phyloP scores from a whole-genome alignment of 331 rosid genomes.

The Rosa hybrid region DNA sequence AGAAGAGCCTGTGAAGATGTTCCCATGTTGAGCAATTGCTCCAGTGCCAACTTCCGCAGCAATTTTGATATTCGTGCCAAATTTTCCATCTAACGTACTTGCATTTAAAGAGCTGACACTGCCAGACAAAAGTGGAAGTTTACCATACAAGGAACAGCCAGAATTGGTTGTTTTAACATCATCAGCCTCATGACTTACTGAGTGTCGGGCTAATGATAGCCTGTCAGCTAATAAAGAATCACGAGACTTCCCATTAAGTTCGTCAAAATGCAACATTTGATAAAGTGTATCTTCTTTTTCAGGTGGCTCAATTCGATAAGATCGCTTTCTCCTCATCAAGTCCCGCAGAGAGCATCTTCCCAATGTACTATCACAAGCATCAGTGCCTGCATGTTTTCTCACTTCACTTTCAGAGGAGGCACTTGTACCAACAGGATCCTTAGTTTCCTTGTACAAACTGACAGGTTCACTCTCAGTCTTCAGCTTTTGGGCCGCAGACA shows the following conservation, averaged over 20 bases:
- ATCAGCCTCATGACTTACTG: conserved; percentile 29
- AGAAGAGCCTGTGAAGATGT: conserved; percentile 28
- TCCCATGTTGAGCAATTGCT: conserved; percentile 20
- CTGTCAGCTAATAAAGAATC: conserved; percentile 22
- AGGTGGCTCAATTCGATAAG: conserved; percentile 43
- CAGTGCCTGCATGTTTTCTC: conserved; percentile 29
- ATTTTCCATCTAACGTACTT: conserved; percentile 32
- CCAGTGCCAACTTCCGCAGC: conserved; percentile 19
- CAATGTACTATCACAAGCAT: conserved; percentile 32
- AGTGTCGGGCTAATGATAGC: conserved; percentile 31
- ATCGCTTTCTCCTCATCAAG: conserved; percentile 89
- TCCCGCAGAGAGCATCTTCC: conserved; percentile 69
- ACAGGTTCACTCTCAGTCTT: conserved; percentile 28
- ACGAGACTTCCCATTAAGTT: conserved; percentile 12
- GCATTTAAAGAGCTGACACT: conserved; percentile 32
- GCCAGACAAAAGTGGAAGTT: conserved; percentile 37
- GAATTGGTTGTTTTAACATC: conserved; percentile 30
- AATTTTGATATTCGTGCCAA: conserved; percentile 22
- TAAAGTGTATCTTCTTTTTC: conserved; percentile 40
- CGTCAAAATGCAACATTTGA: conserved; percentile 18
- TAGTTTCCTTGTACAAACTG: conserved; percentile 27
- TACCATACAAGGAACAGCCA: conserved; percentile 37
- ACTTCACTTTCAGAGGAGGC: conserved; percentile 33
- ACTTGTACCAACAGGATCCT: conserved; percentile 36
- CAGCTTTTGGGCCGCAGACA: conserved; percentile 41